phyloP scores from a whole-genome alignment of 2,329 filamentous ascomycete species.

The Colletotrichum sojae region DNA sequence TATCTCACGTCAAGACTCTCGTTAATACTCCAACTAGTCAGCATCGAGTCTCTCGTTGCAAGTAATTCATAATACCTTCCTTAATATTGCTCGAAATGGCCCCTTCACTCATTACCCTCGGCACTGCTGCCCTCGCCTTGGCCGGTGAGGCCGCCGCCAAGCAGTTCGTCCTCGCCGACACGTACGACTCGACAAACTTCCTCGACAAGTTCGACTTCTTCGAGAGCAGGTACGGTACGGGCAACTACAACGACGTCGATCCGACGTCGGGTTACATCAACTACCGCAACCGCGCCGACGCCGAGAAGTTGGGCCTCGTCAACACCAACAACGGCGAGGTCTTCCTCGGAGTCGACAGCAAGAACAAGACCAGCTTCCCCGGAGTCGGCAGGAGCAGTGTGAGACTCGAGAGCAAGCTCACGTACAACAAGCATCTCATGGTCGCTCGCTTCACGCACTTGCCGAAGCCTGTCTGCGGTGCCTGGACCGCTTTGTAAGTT shows the following conservation, averaged over 20 bases:
- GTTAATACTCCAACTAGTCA: slow-evolving; percentile 4
- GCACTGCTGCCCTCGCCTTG: slow-evolving; percentile 55
- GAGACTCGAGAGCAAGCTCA: slow-evolving; percentile 73
- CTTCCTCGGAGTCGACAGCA: slow-evolving; percentile 56
- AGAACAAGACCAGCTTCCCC: slow-evolving; percentile 40
- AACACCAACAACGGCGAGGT: slow-evolving; percentile 50
- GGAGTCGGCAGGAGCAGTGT: slow-evolving; percentile 68
- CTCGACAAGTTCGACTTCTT: slow-evolving; percentile 64
- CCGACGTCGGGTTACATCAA: slow-evolving; percentile 76
- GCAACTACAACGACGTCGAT: slow-evolving; percentile 57
- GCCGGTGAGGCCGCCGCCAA: slow-evolving; percentile 50
- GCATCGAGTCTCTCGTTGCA: slow-evolving; percentile 47
- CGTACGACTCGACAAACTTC: slow-evolving; percentile 60
- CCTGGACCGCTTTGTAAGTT: slow-evolving; percentile 78
- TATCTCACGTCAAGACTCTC: slow-evolving; percentile 61
- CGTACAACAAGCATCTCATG: slow-evolving; percentile 77
- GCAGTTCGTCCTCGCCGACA: slow-evolving; percentile 56
- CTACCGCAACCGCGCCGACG: slow-evolving; percentile 59
- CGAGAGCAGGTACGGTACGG: slow-evolving; percentile 43
- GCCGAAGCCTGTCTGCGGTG: slow-evolving; percentile 75
- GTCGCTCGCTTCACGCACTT: slow-evolving; percentile 80
- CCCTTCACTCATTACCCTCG: slow-evolving; percentile 57
- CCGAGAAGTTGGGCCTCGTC: slow-evolving; percentile 53
- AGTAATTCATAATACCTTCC: slow-evolving; percentile 34
- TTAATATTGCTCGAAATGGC: slow-evolving; percentile 53